Conservation (phyloP, 805 yeast genomes). For the Wickerhamiella nectarea region DNA sequence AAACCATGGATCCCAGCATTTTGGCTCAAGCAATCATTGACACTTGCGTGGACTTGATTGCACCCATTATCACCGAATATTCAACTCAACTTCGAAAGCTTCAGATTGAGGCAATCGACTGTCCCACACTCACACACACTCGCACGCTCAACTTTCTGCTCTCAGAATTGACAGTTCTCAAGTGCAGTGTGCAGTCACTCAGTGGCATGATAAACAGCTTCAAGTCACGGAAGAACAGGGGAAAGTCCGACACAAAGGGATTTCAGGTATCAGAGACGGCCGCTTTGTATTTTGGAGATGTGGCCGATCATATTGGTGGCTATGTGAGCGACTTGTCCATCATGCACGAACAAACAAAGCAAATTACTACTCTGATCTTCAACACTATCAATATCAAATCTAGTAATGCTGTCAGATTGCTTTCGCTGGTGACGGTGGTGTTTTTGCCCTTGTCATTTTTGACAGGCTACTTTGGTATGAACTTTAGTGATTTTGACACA, state of each 20-base stretch:
- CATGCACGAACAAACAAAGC: constrained; percentile 40
- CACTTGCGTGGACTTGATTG: constrained; percentile 39
- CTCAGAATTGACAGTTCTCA: constrained; percentile 38
- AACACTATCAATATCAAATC: constrained; percentile 45
- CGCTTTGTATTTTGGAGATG: constrained; percentile 39
- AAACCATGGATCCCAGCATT: constrained; percentile 38
- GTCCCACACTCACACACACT: constrained; percentile 39
- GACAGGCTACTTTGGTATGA: constrained; percentile 52
- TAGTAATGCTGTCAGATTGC: constrained; percentile 39
- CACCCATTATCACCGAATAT: constrained; percentile 42
- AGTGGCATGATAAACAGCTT: constrained; percentile 35
- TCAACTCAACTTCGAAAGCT: constrained; percentile 35
- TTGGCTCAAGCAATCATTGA: constrained; percentile 43
- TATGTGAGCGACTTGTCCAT: constrained; percentile 41
- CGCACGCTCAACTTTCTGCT: constrained; percentile 40
- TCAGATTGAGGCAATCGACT: constrained; percentile 37
- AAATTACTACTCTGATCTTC: constrained; percentile 39
- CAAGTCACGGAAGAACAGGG: constrained; percentile 14
- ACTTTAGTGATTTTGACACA: constrained; percentile 33
- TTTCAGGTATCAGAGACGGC: constrained; percentile 30
- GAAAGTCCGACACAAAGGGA: background rate
- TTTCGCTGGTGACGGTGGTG: constrained; percentile 43
- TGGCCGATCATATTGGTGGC: constrained; percentile 40
- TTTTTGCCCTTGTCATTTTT: constrained; percentile 46
- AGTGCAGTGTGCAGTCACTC: constrained; percentile 36